These are phyloP conservation scores for Gracilariopsis chorda DNA, from an alignment of 23 red algal species.

Conservation along the genomic window DNA sequence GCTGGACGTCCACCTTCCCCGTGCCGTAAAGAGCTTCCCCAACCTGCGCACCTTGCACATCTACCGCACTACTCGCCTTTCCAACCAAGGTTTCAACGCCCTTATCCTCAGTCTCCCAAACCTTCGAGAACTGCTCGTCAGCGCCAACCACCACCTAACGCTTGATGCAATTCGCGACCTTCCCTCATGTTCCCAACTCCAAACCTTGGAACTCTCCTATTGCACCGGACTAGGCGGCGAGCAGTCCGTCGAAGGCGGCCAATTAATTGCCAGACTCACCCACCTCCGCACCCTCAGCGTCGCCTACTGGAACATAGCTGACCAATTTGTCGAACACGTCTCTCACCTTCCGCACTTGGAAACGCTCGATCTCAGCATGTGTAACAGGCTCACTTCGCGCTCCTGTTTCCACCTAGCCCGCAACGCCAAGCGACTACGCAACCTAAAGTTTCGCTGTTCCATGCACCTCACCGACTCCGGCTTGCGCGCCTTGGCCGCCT, in stretches of 20 bases:
- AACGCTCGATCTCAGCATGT: not conserved
- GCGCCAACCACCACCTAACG: not conserved
- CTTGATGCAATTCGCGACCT: not conserved
- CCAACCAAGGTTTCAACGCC: not conserved
- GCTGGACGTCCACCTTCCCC: not conserved
- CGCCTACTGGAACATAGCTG: slow-evolving; percentile 17
- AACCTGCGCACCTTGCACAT: not conserved
- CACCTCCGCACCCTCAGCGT: not conserved
- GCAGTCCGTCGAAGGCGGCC: not conserved
- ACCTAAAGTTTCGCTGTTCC: not conserved
- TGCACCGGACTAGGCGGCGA: not conserved
- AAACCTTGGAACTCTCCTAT: not conserved
- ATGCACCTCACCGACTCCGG: not conserved
- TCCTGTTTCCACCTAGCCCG: not conserved
- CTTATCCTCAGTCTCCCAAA: not conserved
- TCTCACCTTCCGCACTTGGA: not conserved
- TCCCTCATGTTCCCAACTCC: not conserved
- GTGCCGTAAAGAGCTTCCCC: not conserved
- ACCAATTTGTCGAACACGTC: not conserved
- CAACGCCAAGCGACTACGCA: not conserved
- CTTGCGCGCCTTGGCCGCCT: not conserved
- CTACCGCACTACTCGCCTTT: not conserved
- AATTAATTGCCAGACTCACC: not conserved
- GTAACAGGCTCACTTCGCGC: not conserved
- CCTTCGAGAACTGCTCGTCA: not conserved